Conservation (phyloP, 352 stramenopile species). For the Pythium aristosporum region DNA sequence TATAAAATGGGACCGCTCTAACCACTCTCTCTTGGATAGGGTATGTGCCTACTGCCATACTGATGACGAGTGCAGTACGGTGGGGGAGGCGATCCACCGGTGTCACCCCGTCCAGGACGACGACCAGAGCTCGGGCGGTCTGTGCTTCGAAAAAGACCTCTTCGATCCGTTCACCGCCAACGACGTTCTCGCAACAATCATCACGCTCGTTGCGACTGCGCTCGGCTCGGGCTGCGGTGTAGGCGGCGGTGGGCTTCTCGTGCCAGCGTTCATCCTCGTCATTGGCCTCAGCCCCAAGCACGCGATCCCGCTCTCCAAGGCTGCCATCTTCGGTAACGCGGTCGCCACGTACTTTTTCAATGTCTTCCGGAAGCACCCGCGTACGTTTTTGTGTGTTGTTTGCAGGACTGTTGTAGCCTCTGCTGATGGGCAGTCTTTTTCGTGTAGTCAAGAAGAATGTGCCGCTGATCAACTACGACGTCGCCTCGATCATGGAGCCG, state of each 20-base stretch:
- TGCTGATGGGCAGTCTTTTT: background rate
- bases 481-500: constrained; percentile 98
- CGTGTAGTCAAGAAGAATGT: constrained; percentile 71
- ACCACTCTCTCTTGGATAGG: constrained; percentile 22
- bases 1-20: background rate
- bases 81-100: constrained; percentile 49
- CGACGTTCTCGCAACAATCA: constrained; percentile 64
- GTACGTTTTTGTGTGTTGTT: constrained; percentile 35
- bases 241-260: constrained; percentile 94
- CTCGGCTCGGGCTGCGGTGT: constrained; percentile 91
- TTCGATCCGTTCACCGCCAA: constrained; percentile 72
- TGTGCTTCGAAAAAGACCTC: constrained; percentile 81
- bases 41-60: constrained; percentile 64
- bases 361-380: constrained; percentile 90
- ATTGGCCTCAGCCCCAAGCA: constrained; percentile 92
- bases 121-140: constrained; percentile 34
- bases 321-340: constrained; percentile 96
- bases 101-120: constrained; percentile 42
- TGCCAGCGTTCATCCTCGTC: constrained; percentile 97
- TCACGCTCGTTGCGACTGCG: constrained; percentile 81
- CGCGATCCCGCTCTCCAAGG: constrained; percentile 96
- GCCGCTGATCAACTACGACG: constrained; percentile 96
- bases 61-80: constrained; percentile 53
- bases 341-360: constrained; percentile 96
- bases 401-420: background rate